These are phyloP conservation scores for Epichloe typhina DNA, from an alignment of 2,329 filamentous ascomycete species.

Conservation along the genomic window DNA sequence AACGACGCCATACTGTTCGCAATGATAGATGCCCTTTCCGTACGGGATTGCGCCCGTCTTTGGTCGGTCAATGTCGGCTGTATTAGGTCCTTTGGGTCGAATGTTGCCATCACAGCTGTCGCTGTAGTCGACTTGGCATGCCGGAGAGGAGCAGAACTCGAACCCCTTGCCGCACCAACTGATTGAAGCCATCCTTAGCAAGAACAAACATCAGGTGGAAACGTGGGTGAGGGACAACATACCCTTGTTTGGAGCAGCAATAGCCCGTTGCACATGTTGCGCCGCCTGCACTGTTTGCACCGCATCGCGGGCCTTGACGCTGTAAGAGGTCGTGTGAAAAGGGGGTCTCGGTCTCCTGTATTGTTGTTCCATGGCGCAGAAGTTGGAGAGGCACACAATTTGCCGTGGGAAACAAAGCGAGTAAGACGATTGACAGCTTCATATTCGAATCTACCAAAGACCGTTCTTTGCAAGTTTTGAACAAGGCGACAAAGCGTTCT, in stretches of 20 bases:
- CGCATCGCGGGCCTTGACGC: background rate
- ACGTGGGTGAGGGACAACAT: constrained; percentile 3
- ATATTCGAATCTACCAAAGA: background rate
- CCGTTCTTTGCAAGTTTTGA: background rate
- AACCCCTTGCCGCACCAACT: constrained; percentile 42
- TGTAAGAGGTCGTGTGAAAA: background rate
- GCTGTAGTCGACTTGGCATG: constrained; percentile 49
- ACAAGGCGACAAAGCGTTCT: background rate
- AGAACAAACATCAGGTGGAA: background rate
- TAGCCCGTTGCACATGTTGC: constrained; percentile 19
- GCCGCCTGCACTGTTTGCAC: background rate
- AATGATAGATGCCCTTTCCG: constrained; percentile 36
- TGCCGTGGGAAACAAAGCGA: background rate
- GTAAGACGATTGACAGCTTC: background rate
- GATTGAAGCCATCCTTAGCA: background rate
- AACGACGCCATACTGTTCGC: constrained; percentile 21
- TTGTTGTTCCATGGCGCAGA: background rate
- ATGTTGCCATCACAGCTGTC: constrained; percentile 47
- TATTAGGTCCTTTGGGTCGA: constrained; percentile 38
- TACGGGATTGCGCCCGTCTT: constrained; percentile 41
- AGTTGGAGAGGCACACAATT: background rate
- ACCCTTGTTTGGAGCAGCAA: constrained; percentile 32
- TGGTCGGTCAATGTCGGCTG: constrained; percentile 36
- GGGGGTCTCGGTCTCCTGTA: background rate
- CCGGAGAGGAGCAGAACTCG: constrained; percentile 46